These are phyloP conservation scores for Hemisphaericaspora lyxosophila DNA, from an alignment of 1,139 yeast species.

Conservation along the genomic window DNA sequence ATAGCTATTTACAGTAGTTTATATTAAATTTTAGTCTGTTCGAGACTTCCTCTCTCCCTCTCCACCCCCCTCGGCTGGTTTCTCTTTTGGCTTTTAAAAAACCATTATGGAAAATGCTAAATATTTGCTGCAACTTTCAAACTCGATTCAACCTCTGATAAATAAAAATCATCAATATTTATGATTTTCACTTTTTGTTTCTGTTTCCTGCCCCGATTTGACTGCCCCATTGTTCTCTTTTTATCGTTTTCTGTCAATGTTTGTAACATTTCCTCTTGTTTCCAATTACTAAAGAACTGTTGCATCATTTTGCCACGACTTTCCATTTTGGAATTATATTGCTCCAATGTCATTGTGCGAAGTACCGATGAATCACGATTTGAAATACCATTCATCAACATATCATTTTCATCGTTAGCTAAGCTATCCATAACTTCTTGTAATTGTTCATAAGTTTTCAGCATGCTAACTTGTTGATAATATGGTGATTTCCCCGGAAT, in stretches of 20 bases:
- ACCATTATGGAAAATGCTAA: too few relatives aligned
- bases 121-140: too few relatives aligned
- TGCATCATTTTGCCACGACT: constrained; percentile 6
- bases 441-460: constrained; percentile 58
- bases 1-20: too few relatives aligned
- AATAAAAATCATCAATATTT: not conserved
- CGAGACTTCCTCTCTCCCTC: too few relatives aligned
- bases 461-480: constrained; percentile 56
- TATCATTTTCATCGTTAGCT: constrained; percentile 27
- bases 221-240: constrained; percentile 6
- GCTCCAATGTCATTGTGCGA: constrained; percentile 20
- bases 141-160: too few relatives aligned
- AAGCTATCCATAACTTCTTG: constrained; percentile 27
- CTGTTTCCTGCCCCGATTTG: too few relatives aligned
- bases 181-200: constrained; percentile 2
- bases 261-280: constrained; percentile 12
- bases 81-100: too few relatives aligned
- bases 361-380: constrained; percentile 37
- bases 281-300: constrained; percentile 11
- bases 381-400: constrained; percentile 20
- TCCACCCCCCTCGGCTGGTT: too few relatives aligned
- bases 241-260: constrained; percentile 12
- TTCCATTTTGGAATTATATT: constrained; percentile 17
- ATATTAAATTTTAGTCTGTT: too few relatives aligned
- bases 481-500: constrained; percentile 74